Evolutionary conservation across 2,329 filamentous ascomycete genomes (phyloP), one percentile per base, ranked within the genome.

Genomic region (Sclerotiophoma versabilis): DNA sequence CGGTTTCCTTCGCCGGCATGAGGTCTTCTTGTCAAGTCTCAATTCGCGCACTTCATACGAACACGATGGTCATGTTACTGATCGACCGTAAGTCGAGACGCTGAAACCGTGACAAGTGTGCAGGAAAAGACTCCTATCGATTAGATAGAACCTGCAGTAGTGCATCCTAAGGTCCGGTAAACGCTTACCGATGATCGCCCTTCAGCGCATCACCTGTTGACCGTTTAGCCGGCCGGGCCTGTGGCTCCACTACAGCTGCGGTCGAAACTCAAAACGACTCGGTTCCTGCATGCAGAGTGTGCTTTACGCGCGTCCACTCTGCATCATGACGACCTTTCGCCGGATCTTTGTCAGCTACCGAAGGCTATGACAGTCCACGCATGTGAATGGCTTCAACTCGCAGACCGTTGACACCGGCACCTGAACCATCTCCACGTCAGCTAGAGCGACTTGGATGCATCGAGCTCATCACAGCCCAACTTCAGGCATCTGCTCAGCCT

Each of bases 91-190:
- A 25, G 27, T 54, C 22, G 27, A 45, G 27, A 45, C 27, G 34
- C 25, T 23, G 23, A 19, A 33, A 26, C n/a, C 17, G 20, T 32
- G 26, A 27, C 7, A 32, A 48, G 42, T 56, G 48, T 49, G 48
- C 54, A 56, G 59, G 57, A 62, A 58, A 62, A 59, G 44, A 30
- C 29, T 57, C 53, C 45, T 65, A 60, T 64, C 62, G 60, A 64
- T 64, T 60, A 60, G 58, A 62, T 63, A 59, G 57, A 57, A 44
- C 54, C 51, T 60, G 53, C 43, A 43, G 58, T 57, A 57, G 54
- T 57, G 57, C 45, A 37, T 49, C 34, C 23, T n/a, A 14, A 27
- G 38, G 25, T 39, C 37, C 44, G 54, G 45, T 36, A 44, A 44
- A 39, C 32, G 29, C 29, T 27, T 52, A 29, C 54, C 54, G 53